Evolutionary conservation across 2,329 filamentous ascomycete genomes (phyloP).

Genomic region (Gyromitra esculenta): DNA sequence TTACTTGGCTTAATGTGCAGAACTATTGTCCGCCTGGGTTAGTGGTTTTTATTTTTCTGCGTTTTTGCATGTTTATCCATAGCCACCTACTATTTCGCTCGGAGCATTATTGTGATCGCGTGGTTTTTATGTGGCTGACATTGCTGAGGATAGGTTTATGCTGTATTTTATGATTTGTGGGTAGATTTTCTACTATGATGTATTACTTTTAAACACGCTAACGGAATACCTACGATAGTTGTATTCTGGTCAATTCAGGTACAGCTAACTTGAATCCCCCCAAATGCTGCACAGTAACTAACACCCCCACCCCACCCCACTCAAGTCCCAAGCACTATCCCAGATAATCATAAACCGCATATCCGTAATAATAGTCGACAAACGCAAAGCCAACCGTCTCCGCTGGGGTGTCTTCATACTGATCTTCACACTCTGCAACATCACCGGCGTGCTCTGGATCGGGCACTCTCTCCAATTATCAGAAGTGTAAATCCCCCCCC

Average conservation of each 20-base stretch:
- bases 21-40: slow-evolving; percentile 60
- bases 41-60: not conserved
- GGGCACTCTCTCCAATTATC: slow-evolving; percentile 63
- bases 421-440: slow-evolving; percentile 66
- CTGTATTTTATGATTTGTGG: slow-evolving; percentile 28
- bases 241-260: slow-evolving; percentile 29
- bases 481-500: slow-evolving; percentile 57
- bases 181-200: not conserved
- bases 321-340: slow-evolving; percentile 15
- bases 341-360: slow-evolving; percentile 65
- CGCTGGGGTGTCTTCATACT: slow-evolving; percentile 64
- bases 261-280: not conserved
- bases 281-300: not conserved
- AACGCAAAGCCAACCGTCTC: slow-evolving; percentile 60
- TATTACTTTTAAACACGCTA: not conserved
- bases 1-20: slow-evolving; percentile 62
- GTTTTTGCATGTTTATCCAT: too few species aligned
- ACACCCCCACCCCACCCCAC: not conserved
- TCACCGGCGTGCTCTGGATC: slow-evolving; percentile 67
- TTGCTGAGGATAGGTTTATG: not conserved
- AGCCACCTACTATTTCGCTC: too few species aligned
- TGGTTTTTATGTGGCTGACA: not conserved
- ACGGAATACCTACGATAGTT: not conserved
- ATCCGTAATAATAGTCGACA: slow-evolving; percentile 63
- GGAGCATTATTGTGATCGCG: too few species aligned